Base-by-base conservation (phyloP, 163 green algal species). In the Trebouxia gelatinosa region DNA sequence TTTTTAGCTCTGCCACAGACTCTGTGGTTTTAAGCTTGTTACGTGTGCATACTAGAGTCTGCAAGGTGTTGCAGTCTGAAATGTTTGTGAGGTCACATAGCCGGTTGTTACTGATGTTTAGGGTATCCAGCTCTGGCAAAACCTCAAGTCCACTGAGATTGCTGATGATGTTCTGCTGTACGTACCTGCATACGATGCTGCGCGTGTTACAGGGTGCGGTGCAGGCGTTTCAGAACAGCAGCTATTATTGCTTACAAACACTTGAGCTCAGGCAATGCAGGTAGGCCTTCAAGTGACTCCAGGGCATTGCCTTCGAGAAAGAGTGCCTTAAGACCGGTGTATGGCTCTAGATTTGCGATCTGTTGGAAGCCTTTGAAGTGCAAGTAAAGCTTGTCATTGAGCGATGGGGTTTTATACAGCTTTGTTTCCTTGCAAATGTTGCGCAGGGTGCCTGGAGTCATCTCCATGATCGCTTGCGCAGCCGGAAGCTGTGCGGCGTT, bases 281-380 rank as follows among this genome's bases (percentile, higher is more conserved):
- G 90, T 54, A 98, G 77, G 13, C 90, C 91, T 0, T 91, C 80
- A 23, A 97, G 76, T 9, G 77, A 90, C 32, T 91, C 81, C 37
- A 98, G 68, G 5, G 88, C 88, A 72, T 98, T 98, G 66, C 90
- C 88, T 58, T 97, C 92, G 21, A 97, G 78, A 79, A 96, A 97
- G 7, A 98, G 80, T 0, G 92, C 84, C 31, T 89, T 90, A 28
- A 98, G 75, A 54, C 82, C 83, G 0, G 78, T 87, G 84, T 97
- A 98, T 5, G 87, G 80, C 61, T 96, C 92, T 16, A 98, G 80
- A 21, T 78, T 65, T 0, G 71, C 81, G 37, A 98, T 90, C 0
- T 61, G 70, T 0, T 66, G 79, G 78, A 98, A 97, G 26, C 93
- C 94, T 78, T 93, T 90, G 77, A 90, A 92, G 78, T 95, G 93